These are phyloP conservation scores for Arabidopsis arenosa DNA, from an alignment of 345 rosid genomes.

Conservation along the genomic window DNA sequence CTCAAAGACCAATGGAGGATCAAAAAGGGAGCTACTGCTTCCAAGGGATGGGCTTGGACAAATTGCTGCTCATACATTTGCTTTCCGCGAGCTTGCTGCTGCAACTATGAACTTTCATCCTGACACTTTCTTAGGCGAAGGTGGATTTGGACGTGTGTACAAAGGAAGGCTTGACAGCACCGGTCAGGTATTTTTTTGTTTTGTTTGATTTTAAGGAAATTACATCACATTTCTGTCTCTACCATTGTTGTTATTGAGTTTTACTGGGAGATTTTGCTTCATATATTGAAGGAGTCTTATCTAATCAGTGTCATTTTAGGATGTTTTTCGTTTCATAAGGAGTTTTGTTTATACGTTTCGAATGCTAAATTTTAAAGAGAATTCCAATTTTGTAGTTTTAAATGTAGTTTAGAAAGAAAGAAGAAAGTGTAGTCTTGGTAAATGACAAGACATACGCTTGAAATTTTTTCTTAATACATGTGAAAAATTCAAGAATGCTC, in stretches of 20 bases:
- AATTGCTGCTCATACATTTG: slow-evolving; percentile 90
- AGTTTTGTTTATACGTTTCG: not conserved
- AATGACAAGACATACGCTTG: not conserved
- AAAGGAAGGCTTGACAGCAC: slow-evolving; percentile 89
- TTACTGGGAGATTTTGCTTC: not conserved
- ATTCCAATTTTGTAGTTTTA: not conserved
- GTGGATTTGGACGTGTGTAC: slow-evolving; percentile 96
- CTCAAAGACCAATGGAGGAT: slow-evolving; percentile 67
- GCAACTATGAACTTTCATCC: slow-evolving; percentile 92
- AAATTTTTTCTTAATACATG: not conserved
- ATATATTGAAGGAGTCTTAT: not conserved
- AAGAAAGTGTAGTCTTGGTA: not conserved
- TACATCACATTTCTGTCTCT: not conserved
- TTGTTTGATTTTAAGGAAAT: not conserved
- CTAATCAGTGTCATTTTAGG: not conserved
- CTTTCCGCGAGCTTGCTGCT: slow-evolving; percentile 87
- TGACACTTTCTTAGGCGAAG: slow-evolving; percentile 95
- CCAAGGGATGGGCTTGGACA: slow-evolving; percentile 65
- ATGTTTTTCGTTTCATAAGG: not conserved
- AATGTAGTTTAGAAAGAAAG: not conserved
- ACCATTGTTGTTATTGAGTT: not conserved
- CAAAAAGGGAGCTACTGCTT: slow-evolving; percentile 63
- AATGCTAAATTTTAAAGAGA: not conserved
- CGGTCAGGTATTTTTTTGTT: slow-evolving; percentile 66
- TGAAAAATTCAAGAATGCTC: not conserved